Evolutionary conservation across 179 eudicot species (phyloP), one percentile per base, ranked within the genome.

Genomic region (Drosera spatulata): DNA sequence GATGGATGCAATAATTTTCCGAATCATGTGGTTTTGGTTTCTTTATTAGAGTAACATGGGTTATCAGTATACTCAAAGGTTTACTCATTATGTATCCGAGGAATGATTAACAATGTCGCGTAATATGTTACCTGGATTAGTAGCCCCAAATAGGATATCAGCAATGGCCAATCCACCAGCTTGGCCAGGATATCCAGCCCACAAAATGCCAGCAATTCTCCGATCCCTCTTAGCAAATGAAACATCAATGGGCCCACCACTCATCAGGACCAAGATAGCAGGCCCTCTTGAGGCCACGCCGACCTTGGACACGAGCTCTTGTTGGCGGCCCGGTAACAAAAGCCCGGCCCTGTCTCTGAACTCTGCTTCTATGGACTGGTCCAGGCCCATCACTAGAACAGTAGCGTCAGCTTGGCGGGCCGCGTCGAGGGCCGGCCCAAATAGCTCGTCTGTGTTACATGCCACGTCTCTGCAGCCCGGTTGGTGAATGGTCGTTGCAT

Each of bases 121-220:
- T 22, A 22, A 22, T 22, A 22, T 22, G 33, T 14, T 48, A 54
- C 96, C 95, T 79, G 99, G 98, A 61, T 93, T 93, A 65, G 84
- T 63, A 50, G 80, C 70, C 45, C 93, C 99, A 69, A 79, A 89
- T 40, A 93, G 75, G 58, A 84, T 77, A 66, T 93, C 95, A 2
- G 96, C 86, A 48, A 93, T 85, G 43, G 96, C 95, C 56, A 66
- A 70, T 6, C 95, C 97, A 72, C 91, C 97, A 42, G 86, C 81
- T 70, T 89, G 95, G 41, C 91, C 97, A 2, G 97, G 97, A 71
- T 89, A 89, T 46, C 95, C 97, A 44, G 82, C 80, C 97, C 97
- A 89, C 12, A 89, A 51, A 56, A 89, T 87, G 64, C 90, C 77
- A 0, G 81, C 78, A 41, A 89, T 77, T 6, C 68, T 67, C 3